Percentiles rank a stretch among this genome's conserved stretches.
Conservation (phyloP, 164 flowering plant genomes). For the Stephania japonica region DNA sequence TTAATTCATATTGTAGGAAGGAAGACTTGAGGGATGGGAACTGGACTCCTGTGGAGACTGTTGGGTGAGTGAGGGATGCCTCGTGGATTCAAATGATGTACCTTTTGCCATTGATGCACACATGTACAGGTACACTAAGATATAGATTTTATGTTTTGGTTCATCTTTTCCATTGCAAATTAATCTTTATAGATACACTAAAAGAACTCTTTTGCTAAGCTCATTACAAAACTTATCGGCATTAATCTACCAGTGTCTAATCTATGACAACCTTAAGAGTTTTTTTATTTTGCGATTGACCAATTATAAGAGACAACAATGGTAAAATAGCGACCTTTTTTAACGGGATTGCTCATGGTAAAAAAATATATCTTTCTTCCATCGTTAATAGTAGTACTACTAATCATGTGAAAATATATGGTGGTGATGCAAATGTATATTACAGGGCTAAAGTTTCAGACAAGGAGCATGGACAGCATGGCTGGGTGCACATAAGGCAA, state of each 20-base stretch:
- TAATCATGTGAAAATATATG: not conserved
- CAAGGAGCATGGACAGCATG: constrained; percentile 51
- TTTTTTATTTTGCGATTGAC: too few species aligned
- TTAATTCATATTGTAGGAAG: constrained; percentile 37
- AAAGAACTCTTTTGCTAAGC: too few species aligned
- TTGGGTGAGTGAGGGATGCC: constrained; percentile 95
- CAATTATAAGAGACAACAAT: too few species aligned
- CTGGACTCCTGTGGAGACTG: constrained; percentile 83
- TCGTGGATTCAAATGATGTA: constrained; percentile 67
- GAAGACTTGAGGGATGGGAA: constrained; percentile 70
- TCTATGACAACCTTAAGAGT: too few species aligned
- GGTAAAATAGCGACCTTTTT: too few species aligned
- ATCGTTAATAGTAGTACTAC: not conserved
- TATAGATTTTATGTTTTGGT: not conserved
- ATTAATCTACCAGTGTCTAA: too few species aligned
- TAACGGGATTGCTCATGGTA: too few species aligned
- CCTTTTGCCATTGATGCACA: constrained; percentile 75
- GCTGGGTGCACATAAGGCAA: constrained; percentile 84
- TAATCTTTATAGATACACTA: too few species aligned
- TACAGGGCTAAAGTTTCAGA: constrained; percentile 65
- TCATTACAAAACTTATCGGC: too few species aligned
- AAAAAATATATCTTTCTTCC: too few species aligned
- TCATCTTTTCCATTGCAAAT: not conserved
- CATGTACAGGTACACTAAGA: constrained; percentile 68
- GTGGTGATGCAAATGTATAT: not conserved